These are phyloP conservation scores for Salix koriyanagi DNA, from an alignment of 345 rosid species.

Conservation along the genomic window DNA sequence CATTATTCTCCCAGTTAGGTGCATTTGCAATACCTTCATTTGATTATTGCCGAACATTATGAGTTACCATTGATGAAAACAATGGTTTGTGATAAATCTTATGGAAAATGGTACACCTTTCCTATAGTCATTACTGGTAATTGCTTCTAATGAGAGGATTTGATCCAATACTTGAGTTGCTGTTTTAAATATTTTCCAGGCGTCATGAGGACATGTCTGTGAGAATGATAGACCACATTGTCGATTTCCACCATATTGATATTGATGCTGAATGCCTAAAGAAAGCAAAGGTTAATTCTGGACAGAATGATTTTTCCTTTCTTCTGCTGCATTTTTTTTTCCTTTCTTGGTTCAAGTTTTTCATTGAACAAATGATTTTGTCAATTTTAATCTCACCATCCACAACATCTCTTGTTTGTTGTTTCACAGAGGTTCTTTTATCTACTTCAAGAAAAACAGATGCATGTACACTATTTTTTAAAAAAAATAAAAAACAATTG, in stretches of 20 bases:
- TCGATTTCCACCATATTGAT: constrained; percentile 23
- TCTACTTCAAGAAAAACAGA: not conserved
- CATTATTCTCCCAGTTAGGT: no score
- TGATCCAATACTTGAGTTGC: not conserved
- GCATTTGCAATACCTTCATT: no score
- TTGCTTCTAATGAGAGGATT: not conserved
- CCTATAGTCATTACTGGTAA: not conserved
- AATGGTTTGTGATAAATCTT: not conserved
- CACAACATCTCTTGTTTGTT: not conserved
- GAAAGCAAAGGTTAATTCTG: constrained; percentile 20
- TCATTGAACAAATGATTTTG: not conserved
- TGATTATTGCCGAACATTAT: not conserved
- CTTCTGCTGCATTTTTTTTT: not conserved
- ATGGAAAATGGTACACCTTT: not conserved
- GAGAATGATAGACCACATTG: constrained; percentile 28
- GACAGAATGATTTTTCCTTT: not conserved
- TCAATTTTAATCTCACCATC: not conserved
- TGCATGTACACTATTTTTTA: not conserved
- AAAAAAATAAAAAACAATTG: no score
- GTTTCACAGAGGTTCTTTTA: not conserved
- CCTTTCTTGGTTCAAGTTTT: not conserved
- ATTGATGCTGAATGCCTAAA: constrained; percentile 23
- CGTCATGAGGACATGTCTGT: constrained; percentile 32
- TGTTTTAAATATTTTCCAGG: constrained; percentile 15
- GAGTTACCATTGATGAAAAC: not conserved